Conservation (phyloP, 768 basidiomycete species). For the Stropharia rugosoannulata region DNA sequence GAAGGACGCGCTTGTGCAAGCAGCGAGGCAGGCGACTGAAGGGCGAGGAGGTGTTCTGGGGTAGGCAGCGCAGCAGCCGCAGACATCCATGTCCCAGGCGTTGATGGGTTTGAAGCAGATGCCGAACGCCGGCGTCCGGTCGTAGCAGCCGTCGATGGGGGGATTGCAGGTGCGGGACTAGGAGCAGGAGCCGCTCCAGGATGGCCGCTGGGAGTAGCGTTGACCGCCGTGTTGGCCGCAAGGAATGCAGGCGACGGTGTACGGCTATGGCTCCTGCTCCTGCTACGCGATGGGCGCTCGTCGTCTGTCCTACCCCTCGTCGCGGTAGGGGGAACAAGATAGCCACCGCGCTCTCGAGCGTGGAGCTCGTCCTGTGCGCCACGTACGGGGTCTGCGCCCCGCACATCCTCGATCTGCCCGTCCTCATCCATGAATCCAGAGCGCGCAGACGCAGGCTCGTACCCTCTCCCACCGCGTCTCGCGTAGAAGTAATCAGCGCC, state of each 20-base stretch:
- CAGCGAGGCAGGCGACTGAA: background rate
- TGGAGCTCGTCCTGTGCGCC: constrained; percentile 6
- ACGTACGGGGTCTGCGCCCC: background rate
- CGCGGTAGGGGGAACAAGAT: background rate
- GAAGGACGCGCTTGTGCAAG: background rate
- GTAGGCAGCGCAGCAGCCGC: constrained; percentile 18
- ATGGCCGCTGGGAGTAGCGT: background rate
- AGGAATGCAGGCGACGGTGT: constrained; percentile 31
- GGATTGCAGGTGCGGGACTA: no score
- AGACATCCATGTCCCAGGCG: constrained; percentile 11
- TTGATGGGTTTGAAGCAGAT: constrained; percentile 17
- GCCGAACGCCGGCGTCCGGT: constrained; percentile 6
- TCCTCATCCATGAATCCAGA: background rate
- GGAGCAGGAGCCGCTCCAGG: background rate
- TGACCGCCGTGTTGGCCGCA: constrained; percentile 8
- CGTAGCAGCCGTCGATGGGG: background rate
- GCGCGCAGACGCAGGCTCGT: constrained; percentile 4
- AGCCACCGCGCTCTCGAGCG: constrained; percentile 1
- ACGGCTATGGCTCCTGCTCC: constrained; percentile 23
- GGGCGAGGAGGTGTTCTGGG: constrained; percentile 12
- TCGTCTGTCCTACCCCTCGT: constrained; percentile 9
- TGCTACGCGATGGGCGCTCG: constrained; percentile 20
- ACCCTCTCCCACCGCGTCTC: constrained; percentile 21
- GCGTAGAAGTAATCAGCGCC: constrained; percentile 45
- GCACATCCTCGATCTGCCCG: background rate